phyloP scores from a whole-genome alignment of 208 protist species.

The Entamoeba nuttalli region DNA sequence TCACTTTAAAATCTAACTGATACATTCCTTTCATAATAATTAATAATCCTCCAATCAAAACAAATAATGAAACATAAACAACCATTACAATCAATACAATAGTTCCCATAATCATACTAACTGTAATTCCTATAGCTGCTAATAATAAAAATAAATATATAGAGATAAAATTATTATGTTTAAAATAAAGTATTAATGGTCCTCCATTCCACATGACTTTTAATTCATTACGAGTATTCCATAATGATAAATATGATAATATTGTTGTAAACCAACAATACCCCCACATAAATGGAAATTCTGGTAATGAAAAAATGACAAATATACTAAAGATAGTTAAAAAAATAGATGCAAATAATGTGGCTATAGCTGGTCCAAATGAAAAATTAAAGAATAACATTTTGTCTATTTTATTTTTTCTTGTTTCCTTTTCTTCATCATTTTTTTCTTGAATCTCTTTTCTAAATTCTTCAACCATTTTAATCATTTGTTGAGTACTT shows the following conservation, averaged over 20 bases:
- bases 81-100: background rate
- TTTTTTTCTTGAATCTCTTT: background rate
- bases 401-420: background rate
- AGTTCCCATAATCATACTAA: background rate
- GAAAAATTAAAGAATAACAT: background rate
- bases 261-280: background rate
- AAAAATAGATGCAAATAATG: background rate
- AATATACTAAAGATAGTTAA: background rate
- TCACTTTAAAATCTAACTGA: background rate
- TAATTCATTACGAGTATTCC: background rate
- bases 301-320: background rate
- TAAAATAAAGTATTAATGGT: background rate
- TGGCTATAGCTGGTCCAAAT: background rate
- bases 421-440: background rate
- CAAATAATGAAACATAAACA: background rate
- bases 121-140: background rate
- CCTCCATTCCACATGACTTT: background rate
- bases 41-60: background rate
- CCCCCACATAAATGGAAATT: background rate
- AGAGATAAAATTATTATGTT: background rate
- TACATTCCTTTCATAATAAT: background rate
- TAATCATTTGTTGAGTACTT: background rate
- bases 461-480: background rate
- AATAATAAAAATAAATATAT: background rate
- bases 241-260: background rate